A percentile compares a stretch with the other conserved stretches of the same genome.
phyloP scores from a whole-genome alignment of 148 eudicot species.

The Camellia lanceoleosa region DNA sequence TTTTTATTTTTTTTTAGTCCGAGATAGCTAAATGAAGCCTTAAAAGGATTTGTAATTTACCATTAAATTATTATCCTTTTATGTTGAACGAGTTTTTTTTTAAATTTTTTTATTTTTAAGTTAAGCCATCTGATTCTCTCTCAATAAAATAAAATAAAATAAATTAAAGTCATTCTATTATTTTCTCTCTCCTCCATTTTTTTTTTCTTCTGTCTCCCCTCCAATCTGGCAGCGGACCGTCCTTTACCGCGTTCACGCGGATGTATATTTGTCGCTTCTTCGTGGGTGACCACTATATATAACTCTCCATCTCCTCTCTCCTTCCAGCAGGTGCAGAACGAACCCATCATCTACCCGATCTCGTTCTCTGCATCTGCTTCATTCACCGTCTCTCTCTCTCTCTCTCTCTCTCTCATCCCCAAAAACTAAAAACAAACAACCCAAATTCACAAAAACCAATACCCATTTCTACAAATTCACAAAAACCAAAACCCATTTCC shows the following conservation, averaged over 20 bases:
- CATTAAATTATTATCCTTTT: too few species aligned
- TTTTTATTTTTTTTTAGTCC: too few species aligned
- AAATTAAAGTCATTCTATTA: too few species aligned
- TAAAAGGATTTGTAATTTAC: too few species aligned
- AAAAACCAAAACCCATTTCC: neutral
- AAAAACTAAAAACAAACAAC: neutral
- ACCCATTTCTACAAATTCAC: neutral
- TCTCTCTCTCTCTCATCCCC: neutral
- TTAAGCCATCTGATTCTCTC: neutral
- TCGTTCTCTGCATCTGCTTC: constrained; percentile 26
- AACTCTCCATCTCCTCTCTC: constrained; percentile 3
- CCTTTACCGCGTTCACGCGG: constrained; percentile 32
- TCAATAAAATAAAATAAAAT: neutral
- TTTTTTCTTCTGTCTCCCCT: neutral
- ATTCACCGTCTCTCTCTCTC: neutral
- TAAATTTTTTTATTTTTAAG: too few species aligned
- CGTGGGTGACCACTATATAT: constrained; percentile 25
- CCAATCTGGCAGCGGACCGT: constrained; percentile 16
- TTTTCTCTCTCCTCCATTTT: neutral
- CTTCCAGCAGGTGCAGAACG: constrained; percentile 24
- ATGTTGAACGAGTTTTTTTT: too few species aligned
- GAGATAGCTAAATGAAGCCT: too few species aligned
- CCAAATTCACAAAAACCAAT: neutral
- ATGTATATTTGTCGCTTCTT: neutral
- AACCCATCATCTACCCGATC: neutral